Conservation (phyloP, 2,329 filamentous ascomycete species). For the Botrytis sinoallii region DNA sequence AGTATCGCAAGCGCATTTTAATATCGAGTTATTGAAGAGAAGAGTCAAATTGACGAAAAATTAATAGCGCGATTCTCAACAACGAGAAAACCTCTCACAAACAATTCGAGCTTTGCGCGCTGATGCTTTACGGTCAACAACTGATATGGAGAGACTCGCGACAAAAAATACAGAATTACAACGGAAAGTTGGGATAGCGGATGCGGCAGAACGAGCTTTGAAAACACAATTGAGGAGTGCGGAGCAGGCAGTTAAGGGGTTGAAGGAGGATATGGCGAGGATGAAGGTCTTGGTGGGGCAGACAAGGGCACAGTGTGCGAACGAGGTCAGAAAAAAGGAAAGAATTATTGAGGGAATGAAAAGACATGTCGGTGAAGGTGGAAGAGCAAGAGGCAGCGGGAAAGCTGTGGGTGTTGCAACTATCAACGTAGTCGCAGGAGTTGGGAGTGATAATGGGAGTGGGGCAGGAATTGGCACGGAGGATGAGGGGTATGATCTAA, state of each 20-base stretch:
- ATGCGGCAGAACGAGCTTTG: slow-evolving; percentile 68
- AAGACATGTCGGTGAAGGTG: slow-evolving; percentile 74
- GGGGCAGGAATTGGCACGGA: slow-evolving; percentile 30
- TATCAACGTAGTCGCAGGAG: slow-evolving; percentile 56
- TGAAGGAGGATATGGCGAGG: slow-evolving; percentile 80
- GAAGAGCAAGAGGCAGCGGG: slow-evolving; percentile 56
- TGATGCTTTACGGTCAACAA: slow-evolving; percentile 70
- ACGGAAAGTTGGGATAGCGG: slow-evolving; percentile 54
- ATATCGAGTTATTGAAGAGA: neutral
- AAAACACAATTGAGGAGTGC: slow-evolving; percentile 69
- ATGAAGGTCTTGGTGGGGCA: slow-evolving; percentile 79
- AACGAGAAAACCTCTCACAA: slow-evolving; percentile 77
- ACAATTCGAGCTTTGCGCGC: slow-evolving; percentile 74
- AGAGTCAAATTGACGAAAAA: slow-evolving; percentile 8
- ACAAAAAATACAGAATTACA: slow-evolving; percentile 54
- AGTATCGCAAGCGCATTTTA: slow-evolving; percentile 36
- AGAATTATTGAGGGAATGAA: slow-evolving; percentile 86
- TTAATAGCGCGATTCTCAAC: slow-evolving; percentile 76
- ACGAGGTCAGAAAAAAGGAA: slow-evolving; percentile 87
- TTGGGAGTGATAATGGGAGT: slow-evolving; percentile 42
- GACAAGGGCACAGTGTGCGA: slow-evolving; percentile 80
- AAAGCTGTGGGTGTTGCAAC: slow-evolving; percentile 54
- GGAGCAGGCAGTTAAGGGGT: slow-evolving; percentile 68
- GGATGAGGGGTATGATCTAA: slow-evolving; percentile 64
- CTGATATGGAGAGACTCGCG: slow-evolving; percentile 59